A percentile compares a stretch with the other conserved stretches of the same genome.
Conservation (phyloP, 768 basidiomycete genomes). For the Multifurca ochricompacta region DNA sequence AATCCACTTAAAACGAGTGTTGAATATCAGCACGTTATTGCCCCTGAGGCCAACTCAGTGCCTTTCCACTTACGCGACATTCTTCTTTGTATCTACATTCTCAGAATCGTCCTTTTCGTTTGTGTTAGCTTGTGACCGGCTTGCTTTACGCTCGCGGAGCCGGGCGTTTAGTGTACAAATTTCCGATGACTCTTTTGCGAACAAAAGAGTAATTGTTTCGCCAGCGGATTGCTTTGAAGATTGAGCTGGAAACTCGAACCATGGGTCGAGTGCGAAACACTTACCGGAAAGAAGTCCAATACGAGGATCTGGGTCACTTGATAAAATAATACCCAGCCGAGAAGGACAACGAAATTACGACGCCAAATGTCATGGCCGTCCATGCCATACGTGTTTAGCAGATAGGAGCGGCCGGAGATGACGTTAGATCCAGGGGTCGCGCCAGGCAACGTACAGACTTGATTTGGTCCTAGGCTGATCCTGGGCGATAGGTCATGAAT, state of each 20-base stretch:
- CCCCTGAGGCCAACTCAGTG: background rate
- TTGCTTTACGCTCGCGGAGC: conserved; percentile 46
- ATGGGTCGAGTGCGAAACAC: conserved; percentile 17
- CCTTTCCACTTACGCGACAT: background rate
- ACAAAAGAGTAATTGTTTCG: conserved; percentile 36
- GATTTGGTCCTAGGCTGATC: conserved; percentile 52
- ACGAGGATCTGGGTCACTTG: conserved; percentile 58
- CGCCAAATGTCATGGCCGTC: conserved; percentile 50
- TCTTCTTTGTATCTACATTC: background rate
- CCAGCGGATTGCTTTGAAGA: conserved; percentile 10
- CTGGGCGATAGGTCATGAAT: background rate
- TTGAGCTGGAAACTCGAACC: background rate
- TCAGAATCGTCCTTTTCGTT: conserved; percentile 1
- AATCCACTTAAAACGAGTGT: background rate
- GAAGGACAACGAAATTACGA: conserved; percentile 59
- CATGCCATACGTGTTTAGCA: conserved; percentile 47
- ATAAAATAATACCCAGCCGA: conserved; percentile 68
- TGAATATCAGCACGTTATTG: background rate
- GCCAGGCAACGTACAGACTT: conserved; percentile 75
- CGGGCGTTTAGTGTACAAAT: conserved; percentile 44
- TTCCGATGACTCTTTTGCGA: conserved; percentile 50
- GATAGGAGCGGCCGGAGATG: conserved; percentile 55
- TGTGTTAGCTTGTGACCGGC: conserved; percentile 24
- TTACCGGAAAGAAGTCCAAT: conserved; percentile 57
- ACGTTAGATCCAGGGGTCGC: conserved; percentile 44